Evolutionary conservation across 2,329 filamentous ascomycete species (phyloP).

Genomic region (Alternaria sp.): DNA sequence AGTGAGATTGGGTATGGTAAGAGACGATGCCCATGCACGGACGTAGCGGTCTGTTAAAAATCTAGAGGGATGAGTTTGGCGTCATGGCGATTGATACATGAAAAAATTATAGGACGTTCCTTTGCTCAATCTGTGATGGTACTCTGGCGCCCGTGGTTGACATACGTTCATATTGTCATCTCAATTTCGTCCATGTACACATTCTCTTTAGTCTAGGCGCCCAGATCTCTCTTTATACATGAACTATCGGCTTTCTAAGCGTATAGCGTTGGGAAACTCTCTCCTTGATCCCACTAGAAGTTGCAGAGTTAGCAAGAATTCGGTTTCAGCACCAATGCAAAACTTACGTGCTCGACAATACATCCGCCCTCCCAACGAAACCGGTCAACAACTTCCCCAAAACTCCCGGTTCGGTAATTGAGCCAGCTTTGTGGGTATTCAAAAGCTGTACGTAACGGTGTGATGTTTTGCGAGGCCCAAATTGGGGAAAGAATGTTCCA

Average conservation of each 20-base stretch:
- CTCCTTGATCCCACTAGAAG: slow-evolving; percentile 38
- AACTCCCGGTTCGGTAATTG: slow-evolving; percentile 30
- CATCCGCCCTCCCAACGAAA: slow-evolving; percentile 44
- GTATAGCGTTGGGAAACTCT: slow-evolving; percentile 24
- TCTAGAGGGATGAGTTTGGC: background rate
- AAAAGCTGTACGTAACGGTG: slow-evolving; percentile 33
- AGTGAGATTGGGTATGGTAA: background rate
- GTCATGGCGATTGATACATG: background rate
- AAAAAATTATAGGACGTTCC: background rate
- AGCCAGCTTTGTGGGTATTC: slow-evolving; percentile 35
- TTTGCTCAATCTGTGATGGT: background rate
- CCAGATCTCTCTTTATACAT: background rate
- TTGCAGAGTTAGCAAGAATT: background rate
- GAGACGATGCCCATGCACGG: background rate
- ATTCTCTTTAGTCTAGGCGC: background rate
- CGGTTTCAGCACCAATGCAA: background rate
- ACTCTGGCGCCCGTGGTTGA: background rate
- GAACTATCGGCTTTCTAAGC: background rate
- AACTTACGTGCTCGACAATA: slow-evolving; percentile 45
- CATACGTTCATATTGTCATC: background rate
- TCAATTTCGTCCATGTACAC: background rate
- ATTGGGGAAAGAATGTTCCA: slow-evolving; percentile 38
- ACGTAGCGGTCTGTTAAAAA: background rate
- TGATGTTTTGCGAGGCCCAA: slow-evolving; percentile 34
- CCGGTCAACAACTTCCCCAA: slow-evolving; percentile 39